Evolutionary conservation across 1,139 yeast species (phyloP), one percentile per base, ranked within the genome.

Genomic region (Groenewaldozyma sp.): DNA sequence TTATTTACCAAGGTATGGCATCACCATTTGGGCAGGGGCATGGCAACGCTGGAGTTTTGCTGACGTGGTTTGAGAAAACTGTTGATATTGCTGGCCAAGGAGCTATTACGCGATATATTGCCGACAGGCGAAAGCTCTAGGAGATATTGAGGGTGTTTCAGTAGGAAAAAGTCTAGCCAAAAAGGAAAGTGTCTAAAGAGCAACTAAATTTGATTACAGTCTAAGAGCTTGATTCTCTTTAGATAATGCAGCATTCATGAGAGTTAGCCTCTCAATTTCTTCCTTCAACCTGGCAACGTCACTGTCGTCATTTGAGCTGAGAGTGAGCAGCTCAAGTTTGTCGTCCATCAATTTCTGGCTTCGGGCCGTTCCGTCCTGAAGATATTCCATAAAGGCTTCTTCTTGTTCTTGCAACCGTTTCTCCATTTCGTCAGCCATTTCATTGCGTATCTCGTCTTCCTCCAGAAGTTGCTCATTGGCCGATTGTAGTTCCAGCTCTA

Each of bases 11-110:
- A 55, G 87, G 86, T 34, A 86, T 93, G 94, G 68, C 78, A 31
- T 67, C 80, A 7, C 71, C 76, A 22, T 76, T 77, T 33, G 65
- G 66, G 33, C 62, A 62, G 43, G 86, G 93, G 3, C 86, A 87
- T 49, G 83, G 82, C 52, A 87, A 82, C 52, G 95, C 96, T 17
- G 95, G 95, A 35, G 70, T 80, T 40, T 63, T 93, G 53, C 74
- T 93, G 55, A 73, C 78, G 29, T 93, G 98, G 98, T 86, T 82
- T 58, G 97, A 91, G 53, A 87, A 86, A 63, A 75, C 93, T 20
- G 79, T 84, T 31, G 94, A 82, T 47, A 64, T 75, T 33, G 76
- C 88, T 11, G 97, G 97, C 14, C 78, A 82, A 58, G 95, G 95
- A 9, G 83, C 95, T 32, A 81, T 91, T 52, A 82, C 83, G 37